Evolutionary conservation across 345 rosid genomes (phyloP), one percentile per base, ranked within the genome.

Genomic region (Arabidopsis arenosa): DNA sequence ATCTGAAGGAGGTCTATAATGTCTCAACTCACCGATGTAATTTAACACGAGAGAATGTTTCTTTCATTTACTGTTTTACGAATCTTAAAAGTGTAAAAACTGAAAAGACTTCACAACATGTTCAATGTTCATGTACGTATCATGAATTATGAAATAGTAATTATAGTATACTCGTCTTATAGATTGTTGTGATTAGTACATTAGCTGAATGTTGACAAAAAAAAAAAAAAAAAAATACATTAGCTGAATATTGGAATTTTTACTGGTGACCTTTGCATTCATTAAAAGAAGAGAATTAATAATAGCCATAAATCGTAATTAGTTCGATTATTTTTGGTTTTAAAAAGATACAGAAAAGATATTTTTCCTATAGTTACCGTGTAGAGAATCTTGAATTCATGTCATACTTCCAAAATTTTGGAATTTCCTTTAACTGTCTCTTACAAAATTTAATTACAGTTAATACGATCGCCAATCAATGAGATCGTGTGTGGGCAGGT

Each of bases 31-130:
- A 75, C 68, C 62, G 39, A 75, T 68, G 79, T 68, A 68, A 75
- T n/a, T n/a, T 40, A 68, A 75, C 63, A 68, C 74, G 39, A 75
- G 69, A 75, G 69, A 75, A 75, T 75, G 63, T 75, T 56, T 66
- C 40, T 26, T 66, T 75, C 67, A 45, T 66, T 66, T 39, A 75
- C 73, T 28, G 6, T 36, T 57, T 74, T 56, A 5, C 23, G 23
- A 35, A 45, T 74, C 58, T 65, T 28, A 36, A 37, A 2, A 39
- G 35, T 40, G 15, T 73, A 41, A 63, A 62, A 60, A 10, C 11
- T 40, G 3, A 12, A 52, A 63, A 40, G 40, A 47, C 49, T 56
- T 56, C 72, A 73, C 61, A 37, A 7, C 17, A 13, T 52, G 17
- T 65, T 44, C 11, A 68, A 23, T 9, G 37, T 41, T 55, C 18